A percentile compares a stretch with the other conserved stretches of the same genome.
These are phyloP conservation scores for Colletotrichum liriopes DNA, from an alignment of 2,329 filamentous ascomycete genomes.

Conservation along the genomic window DNA sequence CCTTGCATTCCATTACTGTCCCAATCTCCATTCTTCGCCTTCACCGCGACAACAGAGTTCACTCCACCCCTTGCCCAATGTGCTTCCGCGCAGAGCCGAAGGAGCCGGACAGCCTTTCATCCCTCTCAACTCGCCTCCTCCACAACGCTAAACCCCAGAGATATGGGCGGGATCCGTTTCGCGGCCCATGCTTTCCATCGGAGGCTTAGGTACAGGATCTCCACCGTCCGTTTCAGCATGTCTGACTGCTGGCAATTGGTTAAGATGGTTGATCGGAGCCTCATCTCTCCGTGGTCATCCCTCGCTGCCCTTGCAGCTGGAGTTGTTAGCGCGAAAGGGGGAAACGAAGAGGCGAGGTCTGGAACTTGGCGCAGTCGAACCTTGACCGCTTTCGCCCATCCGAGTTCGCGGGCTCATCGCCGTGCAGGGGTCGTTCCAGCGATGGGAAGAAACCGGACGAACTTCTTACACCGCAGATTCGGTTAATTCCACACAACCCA, in stretches of 20 bases:
- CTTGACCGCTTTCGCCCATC: conserved; percentile 7
- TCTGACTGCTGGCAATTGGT: background rate
- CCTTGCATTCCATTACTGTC: background rate
- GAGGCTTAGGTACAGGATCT: background rate
- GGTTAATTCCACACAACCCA: background rate
- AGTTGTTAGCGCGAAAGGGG: background rate
- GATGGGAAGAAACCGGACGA: background rate
- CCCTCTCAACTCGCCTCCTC: conserved; percentile 8
- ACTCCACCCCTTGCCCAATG: background rate
- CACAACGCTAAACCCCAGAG: conserved; percentile 27
- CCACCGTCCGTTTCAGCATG: background rate
- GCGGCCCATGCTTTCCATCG: background rate
- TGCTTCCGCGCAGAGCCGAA: background rate
- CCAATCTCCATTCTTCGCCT: conserved; percentile 1
- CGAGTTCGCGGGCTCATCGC: background rate
- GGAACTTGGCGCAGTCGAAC: background rate
- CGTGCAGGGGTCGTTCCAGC: conserved; percentile 2
- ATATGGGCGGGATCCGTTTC: background rate
- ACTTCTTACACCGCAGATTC: conserved; percentile 33
- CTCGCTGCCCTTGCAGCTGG: background rate
- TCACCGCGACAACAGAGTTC: background rate
- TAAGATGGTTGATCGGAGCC: conserved; percentile 4
- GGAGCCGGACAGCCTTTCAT: background rate
- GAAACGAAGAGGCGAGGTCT: conserved; percentile 1
- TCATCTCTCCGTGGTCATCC: background rate